A percentile compares a stretch with the other conserved stretches of the same genome.
phyloP scores from a whole-genome alignment of 257 asterid species.

The Misopates orontium region DNA sequence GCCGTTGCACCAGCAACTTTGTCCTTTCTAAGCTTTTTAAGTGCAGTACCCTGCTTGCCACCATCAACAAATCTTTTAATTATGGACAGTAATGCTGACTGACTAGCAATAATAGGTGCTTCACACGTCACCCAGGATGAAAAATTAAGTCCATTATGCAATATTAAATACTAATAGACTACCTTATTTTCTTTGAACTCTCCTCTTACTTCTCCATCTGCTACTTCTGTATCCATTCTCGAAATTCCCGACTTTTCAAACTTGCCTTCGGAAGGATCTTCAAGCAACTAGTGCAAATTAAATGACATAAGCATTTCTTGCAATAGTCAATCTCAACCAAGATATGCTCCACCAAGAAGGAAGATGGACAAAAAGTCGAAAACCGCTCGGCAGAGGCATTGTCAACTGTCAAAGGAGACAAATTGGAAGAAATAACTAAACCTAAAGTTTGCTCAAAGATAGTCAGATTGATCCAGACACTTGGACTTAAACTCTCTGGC shows the following conservation, averaged over 20 bases:
- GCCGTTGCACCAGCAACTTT: slow-evolving; percentile 66
- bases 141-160: not conserved
- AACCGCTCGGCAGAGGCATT: too few species aligned
- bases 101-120: slow-evolving; percentile 9
- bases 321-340: slow-evolving; percentile 20
- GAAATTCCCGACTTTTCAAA: slow-evolving; percentile 73
- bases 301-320: slow-evolving; percentile 25
- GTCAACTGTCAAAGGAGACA: too few species aligned
- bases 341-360: slow-evolving; percentile 10
- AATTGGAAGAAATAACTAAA: too few species aligned
- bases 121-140: not conserved
- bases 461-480: too few species aligned
- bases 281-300: slow-evolving; percentile 73
- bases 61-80: slow-evolving; percentile 72
- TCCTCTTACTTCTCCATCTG: slow-evolving; percentile 73
- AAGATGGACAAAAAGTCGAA: too few species aligned
- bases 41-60: slow-evolving; percentile 69
- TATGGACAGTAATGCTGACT: slow-evolving; percentile 46
- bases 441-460: too few species aligned
- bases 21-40: slow-evolving; percentile 80
- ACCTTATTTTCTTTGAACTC: slow-evolving; percentile 92
- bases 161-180: not conserved
- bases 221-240: slow-evolving; percentile 65
- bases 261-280: slow-evolving; percentile 88
- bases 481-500: too few species aligned